Evolutionary conservation across 148 eudicot genomes (phyloP).

Genomic region (Linanthus parryae): DNA sequence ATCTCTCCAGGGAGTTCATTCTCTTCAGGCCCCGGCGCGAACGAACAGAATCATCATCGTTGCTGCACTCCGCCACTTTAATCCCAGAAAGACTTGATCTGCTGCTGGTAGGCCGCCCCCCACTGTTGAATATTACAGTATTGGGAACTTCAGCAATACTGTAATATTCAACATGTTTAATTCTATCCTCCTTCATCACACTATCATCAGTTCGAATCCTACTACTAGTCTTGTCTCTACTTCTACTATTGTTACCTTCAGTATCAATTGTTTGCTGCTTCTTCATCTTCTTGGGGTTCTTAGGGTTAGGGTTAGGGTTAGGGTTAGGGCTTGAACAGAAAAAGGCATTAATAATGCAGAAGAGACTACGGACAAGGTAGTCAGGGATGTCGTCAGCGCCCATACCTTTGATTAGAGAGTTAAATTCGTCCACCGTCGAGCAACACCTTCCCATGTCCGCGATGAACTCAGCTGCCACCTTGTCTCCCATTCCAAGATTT

Average conservation of each 20-base stretch:
- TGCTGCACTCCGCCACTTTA: constrained; percentile 41
- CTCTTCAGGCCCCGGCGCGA: constrained; percentile 67
- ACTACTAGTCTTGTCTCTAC: not conserved
- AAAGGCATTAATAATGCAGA: constrained; percentile 73
- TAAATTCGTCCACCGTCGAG: constrained; percentile 54
- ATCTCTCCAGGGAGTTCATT: constrained; percentile 81
- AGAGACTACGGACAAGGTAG: constrained; percentile 58
- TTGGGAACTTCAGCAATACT: too few relatives aligned
- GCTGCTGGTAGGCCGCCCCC: constrained; percentile 25
- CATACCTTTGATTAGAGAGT: constrained; percentile 38
- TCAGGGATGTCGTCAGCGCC: constrained; percentile 86
- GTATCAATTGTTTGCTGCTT: constrained; percentile 2
- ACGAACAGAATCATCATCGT: constrained; percentile 41
- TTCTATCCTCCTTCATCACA: too few relatives aligned
- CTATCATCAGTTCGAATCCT: too few relatives aligned
- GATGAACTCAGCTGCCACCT: constrained; percentile 71
- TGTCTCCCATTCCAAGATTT: constrained; percentile 58
- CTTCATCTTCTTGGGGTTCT: constrained; percentile 14
- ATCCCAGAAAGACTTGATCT: constrained; percentile 76
- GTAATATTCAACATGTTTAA: too few relatives aligned
- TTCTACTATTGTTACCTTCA: constrained; percentile 10
- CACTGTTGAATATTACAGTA: too few relatives aligned
- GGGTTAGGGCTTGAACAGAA: too few relatives aligned
- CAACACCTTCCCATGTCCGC: constrained; percentile 49
- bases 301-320: constrained; percentile 52